Evolutionary conservation across 441 rosid genomes (phyloP), one percentile per base, ranked within the genome.

Genomic region (Theobroma grandiflorum): DNA sequence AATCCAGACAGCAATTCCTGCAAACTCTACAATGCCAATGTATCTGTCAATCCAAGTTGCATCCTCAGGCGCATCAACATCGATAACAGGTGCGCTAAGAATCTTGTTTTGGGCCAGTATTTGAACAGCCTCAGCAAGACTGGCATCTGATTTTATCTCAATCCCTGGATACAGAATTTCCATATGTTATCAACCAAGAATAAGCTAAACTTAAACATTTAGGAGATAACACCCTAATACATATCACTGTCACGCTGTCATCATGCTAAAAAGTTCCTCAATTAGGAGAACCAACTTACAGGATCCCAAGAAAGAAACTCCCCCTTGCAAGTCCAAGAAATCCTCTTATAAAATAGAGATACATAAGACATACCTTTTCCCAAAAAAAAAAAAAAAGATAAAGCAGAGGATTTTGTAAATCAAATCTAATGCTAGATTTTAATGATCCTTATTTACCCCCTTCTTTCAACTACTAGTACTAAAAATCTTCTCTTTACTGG

Each of bases 1-100:
- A 77, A 95, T 96, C 99, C 99, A 97, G 12, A 95, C 98, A 75
- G 85, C 99, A 71, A 97, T 94, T 62, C 99, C 99, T 10, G 98
- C 97, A 79, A 93, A 91, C 86, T 97, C 99, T 73, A 95, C 97
- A 72, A 95, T 88, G 80, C 99, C 99, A 65, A 95, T 83, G 84
- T 97, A 97, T 72, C 97, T 88, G 73, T 97, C 99, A 55, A 97
- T 93, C 99, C 99, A 97, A 74, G 84, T 85, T 9, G 98, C 96
- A 81, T 94, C 97, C 79, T 88, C 89, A 12, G 93, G 90, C 0
- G 98, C 99, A 82, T 94, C 90, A 45, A 92, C 99, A 82, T 95
- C 86, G 77, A 94, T 90, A 71, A 95, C 97, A 2, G 99, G 99
- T 2, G 98, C 98, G 6, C 99, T 92, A 47, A 94, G 86, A 70